A percentile compares a stretch with the other conserved stretches of the same genome.
Conservation (phyloP, 169 alveolate species). For the Plasmodium blacklocki region DNA sequence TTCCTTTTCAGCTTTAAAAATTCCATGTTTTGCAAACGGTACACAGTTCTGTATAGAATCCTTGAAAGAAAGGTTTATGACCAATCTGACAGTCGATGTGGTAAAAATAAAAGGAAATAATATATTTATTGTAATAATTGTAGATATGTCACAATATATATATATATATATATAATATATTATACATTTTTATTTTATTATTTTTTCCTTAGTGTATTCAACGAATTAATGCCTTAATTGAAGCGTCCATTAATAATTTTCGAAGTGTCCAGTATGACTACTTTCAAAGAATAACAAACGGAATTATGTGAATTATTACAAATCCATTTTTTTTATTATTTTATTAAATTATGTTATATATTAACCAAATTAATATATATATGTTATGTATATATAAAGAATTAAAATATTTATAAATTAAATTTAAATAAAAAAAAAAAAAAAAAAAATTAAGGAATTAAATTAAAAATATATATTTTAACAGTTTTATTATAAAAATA, state of each 20-base stretch:
- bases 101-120: slow-evolving; percentile 20
- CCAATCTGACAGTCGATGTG: slow-evolving; percentile 86
- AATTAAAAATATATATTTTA: no score
- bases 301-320: slow-evolving; percentile 87
- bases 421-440: no score
- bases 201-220: slow-evolving; percentile 82
- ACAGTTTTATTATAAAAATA: no score
- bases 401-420: no score
- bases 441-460: no score
- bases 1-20: slow-evolving; percentile 85
- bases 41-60: slow-evolving; percentile 84
- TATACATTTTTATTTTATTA: not conserved
- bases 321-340: slow-evolving; percentile 13
- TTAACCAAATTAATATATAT: not conserved
- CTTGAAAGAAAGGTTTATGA: slow-evolving; percentile 88
- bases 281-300: slow-evolving; percentile 95
- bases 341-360: slow-evolving; percentile 1
- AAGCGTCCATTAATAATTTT: slow-evolving; percentile 93
- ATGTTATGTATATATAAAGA: no score
- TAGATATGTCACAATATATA: not conserved
- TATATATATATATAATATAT: not conserved
- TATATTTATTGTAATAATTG: not conserved
- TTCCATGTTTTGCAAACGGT: slow-evolving; percentile 92
- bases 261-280: slow-evolving; percentile 96
- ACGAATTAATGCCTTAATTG: slow-evolving; percentile 91